phyloP scores from a whole-genome alignment of 2,329 filamentous ascomycete genomes.

The Pseudogymnoascus sp. region DNA sequence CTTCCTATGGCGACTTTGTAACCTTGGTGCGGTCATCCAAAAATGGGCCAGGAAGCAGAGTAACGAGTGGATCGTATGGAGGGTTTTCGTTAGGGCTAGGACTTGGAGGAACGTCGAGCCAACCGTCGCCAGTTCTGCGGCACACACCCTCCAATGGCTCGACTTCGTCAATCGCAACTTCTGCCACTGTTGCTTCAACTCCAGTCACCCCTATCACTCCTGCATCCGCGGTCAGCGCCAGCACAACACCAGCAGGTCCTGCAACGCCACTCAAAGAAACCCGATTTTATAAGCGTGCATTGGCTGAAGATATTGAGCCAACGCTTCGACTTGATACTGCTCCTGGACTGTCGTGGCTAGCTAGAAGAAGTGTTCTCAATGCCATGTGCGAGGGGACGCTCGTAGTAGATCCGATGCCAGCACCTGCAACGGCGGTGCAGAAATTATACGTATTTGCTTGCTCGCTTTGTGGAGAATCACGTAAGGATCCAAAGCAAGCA shows the following conservation, averaged over 20 bases:
- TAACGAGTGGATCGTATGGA: constrained; percentile 62
- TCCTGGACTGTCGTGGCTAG: constrained; percentile 88
- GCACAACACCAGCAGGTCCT: constrained; percentile 32
- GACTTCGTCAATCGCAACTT: constrained; percentile 46
- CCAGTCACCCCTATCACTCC: constrained; percentile 51
- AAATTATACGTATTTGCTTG: constrained; percentile 45
- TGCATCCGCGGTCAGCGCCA: constrained; percentile 42
- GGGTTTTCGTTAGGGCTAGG: constrained; percentile 40
- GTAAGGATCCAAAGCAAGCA: constrained; percentile 60
- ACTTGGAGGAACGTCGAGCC: constrained; percentile 35
- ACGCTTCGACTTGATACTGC: constrained; percentile 83
- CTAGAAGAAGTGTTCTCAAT: constrained; percentile 71
- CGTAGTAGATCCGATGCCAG: constrained; percentile 78
- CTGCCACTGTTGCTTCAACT: constrained; percentile 42
- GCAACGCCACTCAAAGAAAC: constrained; percentile 72
- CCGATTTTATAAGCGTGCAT: constrained; percentile 83
- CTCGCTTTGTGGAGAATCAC: constrained; percentile 77
- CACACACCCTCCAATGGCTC: constrained; percentile 49
- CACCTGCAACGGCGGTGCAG: constrained; percentile 39
- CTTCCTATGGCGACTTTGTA: constrained; percentile 76
- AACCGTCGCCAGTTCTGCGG: constrained; percentile 26
- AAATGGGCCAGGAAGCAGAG: constrained; percentile 52
- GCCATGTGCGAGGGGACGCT: constrained; percentile 78
- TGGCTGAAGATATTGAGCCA: constrained; percentile 89
- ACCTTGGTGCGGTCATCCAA: constrained; percentile 63